Evolutionary conservation across 1,284 basidiomycete genomes (phyloP).

Genomic region (Ustilago sp.): DNA sequence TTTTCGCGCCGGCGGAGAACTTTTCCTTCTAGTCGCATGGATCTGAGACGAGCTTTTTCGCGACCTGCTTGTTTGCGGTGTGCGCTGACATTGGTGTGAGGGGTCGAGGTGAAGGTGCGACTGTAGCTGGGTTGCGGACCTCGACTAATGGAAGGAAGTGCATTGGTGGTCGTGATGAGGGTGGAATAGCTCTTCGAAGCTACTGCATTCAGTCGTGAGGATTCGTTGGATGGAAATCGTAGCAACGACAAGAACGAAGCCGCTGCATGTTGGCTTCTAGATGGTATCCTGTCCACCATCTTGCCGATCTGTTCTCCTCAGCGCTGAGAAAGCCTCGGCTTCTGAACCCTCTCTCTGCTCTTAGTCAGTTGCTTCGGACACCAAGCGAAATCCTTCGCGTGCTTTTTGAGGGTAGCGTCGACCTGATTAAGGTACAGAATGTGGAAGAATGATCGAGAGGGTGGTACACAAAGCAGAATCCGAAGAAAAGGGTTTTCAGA

Average conservation of each 20-base stretch:
- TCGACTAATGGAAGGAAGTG: not conserved
- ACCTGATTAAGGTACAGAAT: not conserved
- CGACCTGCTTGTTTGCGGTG: slow-evolving; percentile 47
- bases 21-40: slow-evolving; percentile 22
- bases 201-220: not conserved
- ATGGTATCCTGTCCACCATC: slow-evolving; percentile 31
- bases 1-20: slow-evolving; percentile 36
- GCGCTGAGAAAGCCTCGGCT: not conserved
- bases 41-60: slow-evolving; percentile 37
- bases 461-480: not conserved
- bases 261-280: slow-evolving; percentile 14
- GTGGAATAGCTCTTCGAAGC: slow-evolving; percentile 24
- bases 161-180: not conserved
- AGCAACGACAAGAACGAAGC: slow-evolving; percentile 13
- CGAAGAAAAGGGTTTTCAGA: not conserved
- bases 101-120: slow-evolving; percentile 16
- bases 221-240: not conserved
- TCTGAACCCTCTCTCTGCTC: not conserved
- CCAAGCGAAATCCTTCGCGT: not conserved
- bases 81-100: slow-evolving; percentile 18
- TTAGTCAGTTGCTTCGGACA: not conserved
- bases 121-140: not conserved
- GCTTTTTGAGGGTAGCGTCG: not conserved
- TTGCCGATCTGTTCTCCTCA: not conserved
- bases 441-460: too few species aligned